A percentile compares a stretch with the other conserved stretches of the same genome.
phyloP scores from a whole-genome alignment of 257 asterid species.

The Solanum corneliomulleri region DNA sequence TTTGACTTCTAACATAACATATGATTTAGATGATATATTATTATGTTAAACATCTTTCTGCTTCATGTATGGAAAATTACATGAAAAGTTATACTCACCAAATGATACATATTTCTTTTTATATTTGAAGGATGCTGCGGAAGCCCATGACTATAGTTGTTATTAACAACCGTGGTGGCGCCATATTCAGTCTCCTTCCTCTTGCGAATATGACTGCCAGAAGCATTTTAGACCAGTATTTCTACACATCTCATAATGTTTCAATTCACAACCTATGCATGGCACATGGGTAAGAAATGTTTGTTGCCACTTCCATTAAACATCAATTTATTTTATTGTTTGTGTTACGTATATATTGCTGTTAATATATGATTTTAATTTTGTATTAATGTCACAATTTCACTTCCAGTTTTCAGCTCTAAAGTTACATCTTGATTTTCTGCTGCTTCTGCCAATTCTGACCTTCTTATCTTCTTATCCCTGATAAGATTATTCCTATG shows the following conservation, averaged over 20 bases:
- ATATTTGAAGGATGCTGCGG: constrained; percentile 43
- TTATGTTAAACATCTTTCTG: not conserved
- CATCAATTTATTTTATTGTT: not conserved
- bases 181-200: constrained; percentile 93
- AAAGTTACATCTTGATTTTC: not conserved
- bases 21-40: not conserved
- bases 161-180: constrained; percentile 92
- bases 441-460: not conserved
- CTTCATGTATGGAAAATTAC: not conserved
- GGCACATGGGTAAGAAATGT: constrained; percentile 69
- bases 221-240: constrained; percentile 63
- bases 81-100: not conserved
- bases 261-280: constrained; percentile 60
- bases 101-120: not conserved
- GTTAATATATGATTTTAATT: not conserved
- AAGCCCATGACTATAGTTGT: constrained; percentile 83
- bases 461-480: not conserved
- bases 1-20: not conserved
- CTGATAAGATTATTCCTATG: not conserved
- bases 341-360: not conserved
- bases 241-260: constrained; percentile 86
- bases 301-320: not conserved
- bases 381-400: not conserved
- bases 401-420: not conserved
- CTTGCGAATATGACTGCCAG: constrained; percentile 48